These are phyloP conservation scores for Mortierella sp. DNA, from an alignment of 371 early-diverging fungal species.

Conservation along the genomic window DNA sequence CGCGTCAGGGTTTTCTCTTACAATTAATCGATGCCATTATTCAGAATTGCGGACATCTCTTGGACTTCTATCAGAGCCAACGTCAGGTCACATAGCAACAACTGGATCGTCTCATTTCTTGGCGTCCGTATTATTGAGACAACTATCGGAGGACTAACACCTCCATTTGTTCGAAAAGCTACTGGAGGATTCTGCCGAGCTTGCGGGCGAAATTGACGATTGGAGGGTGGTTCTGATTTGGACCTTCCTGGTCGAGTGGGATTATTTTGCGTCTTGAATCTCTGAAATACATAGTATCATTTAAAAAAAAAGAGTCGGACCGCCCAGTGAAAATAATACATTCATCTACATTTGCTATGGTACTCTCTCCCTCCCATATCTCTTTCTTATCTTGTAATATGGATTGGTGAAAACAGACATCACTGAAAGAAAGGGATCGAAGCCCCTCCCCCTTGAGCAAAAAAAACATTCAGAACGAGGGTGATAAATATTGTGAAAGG, in stretches of 20 bases:
- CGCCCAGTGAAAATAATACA: no score
- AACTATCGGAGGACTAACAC: not conserved
- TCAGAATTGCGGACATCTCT: not conserved
- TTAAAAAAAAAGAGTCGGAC: no score
- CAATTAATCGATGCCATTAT: conserved; percentile 22
- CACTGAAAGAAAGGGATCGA: no score
- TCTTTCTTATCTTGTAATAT: no score
- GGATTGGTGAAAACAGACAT: no score
- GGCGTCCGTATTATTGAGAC: not conserved
- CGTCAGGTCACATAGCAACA: not conserved
- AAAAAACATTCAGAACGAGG: no score
- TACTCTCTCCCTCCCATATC: no score
- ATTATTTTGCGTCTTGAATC: no score
- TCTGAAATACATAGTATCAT: no score
- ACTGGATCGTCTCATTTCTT: conserved; percentile 15
- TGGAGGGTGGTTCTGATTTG: conserved; percentile 33
- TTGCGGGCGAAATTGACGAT: conserved; percentile 30
- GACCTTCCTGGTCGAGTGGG: conserved; percentile 15
- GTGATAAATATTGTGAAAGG: no score
- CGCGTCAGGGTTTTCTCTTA: not conserved
- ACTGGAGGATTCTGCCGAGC: conserved; percentile 25
- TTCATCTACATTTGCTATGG: no score
- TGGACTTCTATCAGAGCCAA: conserved; percentile 10
- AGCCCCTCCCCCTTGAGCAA: no score
- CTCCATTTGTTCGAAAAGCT: not conserved